A percentile compares a stretch with the other conserved stretches of the same genome.
Evolutionary conservation across 345 rosid genomes (phyloP).

Genomic region (Eucalyptus coolabah): DNA sequence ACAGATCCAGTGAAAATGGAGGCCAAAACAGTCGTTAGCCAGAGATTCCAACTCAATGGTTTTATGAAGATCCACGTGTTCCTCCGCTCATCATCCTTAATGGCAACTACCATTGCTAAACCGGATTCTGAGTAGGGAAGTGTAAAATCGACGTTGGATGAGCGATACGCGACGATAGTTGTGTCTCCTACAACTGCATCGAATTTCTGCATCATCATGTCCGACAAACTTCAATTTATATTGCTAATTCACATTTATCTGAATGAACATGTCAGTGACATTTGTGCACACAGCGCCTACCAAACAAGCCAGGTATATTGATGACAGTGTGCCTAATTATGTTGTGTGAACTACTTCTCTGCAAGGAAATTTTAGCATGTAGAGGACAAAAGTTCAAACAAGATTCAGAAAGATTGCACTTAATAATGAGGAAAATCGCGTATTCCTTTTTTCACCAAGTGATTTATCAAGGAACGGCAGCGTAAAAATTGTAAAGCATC

Average conservation of each 20-base stretch:
- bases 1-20: constrained; percentile 44
- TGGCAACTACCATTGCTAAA: constrained; percentile 53
- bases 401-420: not conserved
- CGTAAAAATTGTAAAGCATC: not conserved
- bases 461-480: not conserved
- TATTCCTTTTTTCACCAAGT: not conserved
- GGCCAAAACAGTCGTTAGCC: constrained; percentile 45
- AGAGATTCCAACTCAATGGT: constrained; percentile 54
- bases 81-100: constrained; percentile 14
- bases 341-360: not conserved
- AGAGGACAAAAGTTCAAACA: not conserved
- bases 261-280: not conserved
- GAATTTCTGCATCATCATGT: constrained; percentile 7
- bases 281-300: not conserved
- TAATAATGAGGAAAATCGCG: not conserved
- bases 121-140: constrained; percentile 62
- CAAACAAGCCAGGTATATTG: not conserved
- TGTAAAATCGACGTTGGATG: constrained; percentile 40
- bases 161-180: constrained; percentile 35
- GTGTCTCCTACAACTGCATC: constrained; percentile 62
- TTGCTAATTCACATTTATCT: not conserved
- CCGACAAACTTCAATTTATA: not conserved
- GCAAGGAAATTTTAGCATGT: not conserved
- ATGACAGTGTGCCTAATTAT: not conserved
- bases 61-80: constrained; percentile 57